Evolutionary conservation across 345 rosid species (phyloP).

Genomic region (Salix arbutifolia): DNA sequence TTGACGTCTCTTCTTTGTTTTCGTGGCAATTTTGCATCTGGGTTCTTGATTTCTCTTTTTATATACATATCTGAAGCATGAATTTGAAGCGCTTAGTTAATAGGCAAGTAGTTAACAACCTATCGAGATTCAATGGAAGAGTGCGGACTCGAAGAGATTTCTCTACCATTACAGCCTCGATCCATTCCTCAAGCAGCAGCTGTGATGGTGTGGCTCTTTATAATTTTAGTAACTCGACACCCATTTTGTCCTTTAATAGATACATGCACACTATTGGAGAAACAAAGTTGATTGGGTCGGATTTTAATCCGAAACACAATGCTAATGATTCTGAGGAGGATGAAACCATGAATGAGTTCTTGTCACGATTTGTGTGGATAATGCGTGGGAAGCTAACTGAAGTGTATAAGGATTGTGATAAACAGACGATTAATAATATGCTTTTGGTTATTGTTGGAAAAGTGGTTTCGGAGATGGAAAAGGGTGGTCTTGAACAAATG

Average conservation of each 20-base stretch:
- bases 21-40: not conserved
- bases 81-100: constrained; percentile 10
- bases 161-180: constrained; percentile 2
- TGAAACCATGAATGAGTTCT: constrained; percentile 59
- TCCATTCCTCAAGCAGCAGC: not conserved
- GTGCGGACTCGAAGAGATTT: constrained; percentile 5
- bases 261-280: constrained; percentile 1
- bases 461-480: constrained; percentile 68
- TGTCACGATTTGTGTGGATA: constrained; percentile 75
- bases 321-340: constrained; percentile 42
- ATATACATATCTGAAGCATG: not conserved
- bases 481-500: constrained; percentile 42
- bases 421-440: constrained; percentile 63
- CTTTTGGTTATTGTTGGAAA: constrained; percentile 65
- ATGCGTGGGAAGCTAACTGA: constrained; percentile 69
- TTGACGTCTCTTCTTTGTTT: not conserved
- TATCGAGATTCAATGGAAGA: constrained; percentile 14
- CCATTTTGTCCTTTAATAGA: constrained; percentile 5
- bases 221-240: not conserved
- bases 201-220: not conserved
- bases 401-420: constrained; percentile 55
- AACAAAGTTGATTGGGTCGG: not conserved
- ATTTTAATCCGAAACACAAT: constrained; percentile 8
- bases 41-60: not conserved
- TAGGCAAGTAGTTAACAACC: constrained; percentile 4